Base-by-base conservation (phyloP, 2,329 filamentous ascomycete species). In the Ophiobolus disseminans region DNA sequence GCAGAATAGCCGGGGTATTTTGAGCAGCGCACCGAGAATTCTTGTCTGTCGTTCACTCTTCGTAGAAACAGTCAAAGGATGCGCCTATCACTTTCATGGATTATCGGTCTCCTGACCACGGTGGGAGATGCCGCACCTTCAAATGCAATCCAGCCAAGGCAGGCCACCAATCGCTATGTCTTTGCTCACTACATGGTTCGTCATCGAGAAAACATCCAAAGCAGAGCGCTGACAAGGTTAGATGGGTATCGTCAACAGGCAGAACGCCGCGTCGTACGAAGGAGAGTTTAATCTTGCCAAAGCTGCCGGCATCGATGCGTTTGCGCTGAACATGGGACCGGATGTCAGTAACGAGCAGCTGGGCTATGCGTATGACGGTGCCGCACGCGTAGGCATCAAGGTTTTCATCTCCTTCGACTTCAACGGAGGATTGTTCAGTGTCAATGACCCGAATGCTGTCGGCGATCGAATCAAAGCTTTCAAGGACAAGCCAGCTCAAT, bases 291-390 rank as follows among this genome's bases (percentile, higher is more conserved):
- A 57, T 28, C 43, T 48, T 11, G 66, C 65, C 20, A 66, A 69
- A 51, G 56, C 59, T 5, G 58, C 63, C 13, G 66, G 66, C 35
- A 70, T 70, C 40, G 67, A 70, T 45, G 67, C 65, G 9, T 69
- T 70, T 34, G 67, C 66, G 1, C 60, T 70, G 21, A 69, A 70
- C 53, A 66, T 70, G 45, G 66, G 55, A 17, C 60, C 45, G 0
- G 61, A 63, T 30, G 13, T 30, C 5, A 62, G 60, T 43, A 65
- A 58, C 11, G 49, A 56, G 14, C 65, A 65, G 40, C 60, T 67
- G 22, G 47, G 40, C 8, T 40, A 50, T 20, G 46, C 51, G 13
- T 55, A 50, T 28, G 40, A 49, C 8, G 31, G 40, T 14, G 40
- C 26, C 3, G 40, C 37, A 14, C 45, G 48, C 14, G 43, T 40